Conservation (phyloP, 345 rosid genomes). For the Rhodamnia argentea region DNA sequence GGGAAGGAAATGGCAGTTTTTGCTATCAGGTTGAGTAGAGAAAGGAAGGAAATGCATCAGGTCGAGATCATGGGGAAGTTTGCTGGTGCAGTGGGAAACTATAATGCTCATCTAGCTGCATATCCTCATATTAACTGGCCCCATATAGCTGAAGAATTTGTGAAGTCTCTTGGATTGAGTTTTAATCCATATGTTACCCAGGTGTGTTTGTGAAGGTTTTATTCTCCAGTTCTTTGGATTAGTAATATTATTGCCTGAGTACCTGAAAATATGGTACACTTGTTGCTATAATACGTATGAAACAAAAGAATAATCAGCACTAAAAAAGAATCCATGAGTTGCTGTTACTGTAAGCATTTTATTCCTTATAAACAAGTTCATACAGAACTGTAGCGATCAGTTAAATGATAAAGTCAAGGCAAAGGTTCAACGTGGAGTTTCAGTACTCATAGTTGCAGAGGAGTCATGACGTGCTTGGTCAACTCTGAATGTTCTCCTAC, state of each 20-base stretch:
- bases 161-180: constrained; percentile 66
- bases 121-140: constrained; percentile 76
- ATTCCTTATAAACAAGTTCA: neutral
- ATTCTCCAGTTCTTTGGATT: neutral
- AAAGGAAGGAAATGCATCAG: constrained; percentile 57
- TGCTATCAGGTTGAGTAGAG: constrained; percentile 73
- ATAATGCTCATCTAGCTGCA: constrained; percentile 86
- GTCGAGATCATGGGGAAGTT: constrained; percentile 82
- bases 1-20: constrained; percentile 98
- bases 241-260: neutral
- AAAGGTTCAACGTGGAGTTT: neutral
- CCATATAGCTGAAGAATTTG: constrained; percentile 68
- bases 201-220: constrained; percentile 21
- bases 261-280: no score
- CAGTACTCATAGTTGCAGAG: neutral
- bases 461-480: neutral
- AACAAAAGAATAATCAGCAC: neutral
- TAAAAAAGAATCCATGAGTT: neutral
- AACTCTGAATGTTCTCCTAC: neutral
- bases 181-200: constrained; percentile 92
- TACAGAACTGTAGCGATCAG: neutral
- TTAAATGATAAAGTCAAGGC: neutral
- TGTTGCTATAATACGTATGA: neutral
- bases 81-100: constrained; percentile 97
- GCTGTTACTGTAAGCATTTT: neutral